These are phyloP conservation scores for Symbiodinium pilosum DNA, from an alignment of 73 alveolate species.

Conservation along the genomic window DNA sequence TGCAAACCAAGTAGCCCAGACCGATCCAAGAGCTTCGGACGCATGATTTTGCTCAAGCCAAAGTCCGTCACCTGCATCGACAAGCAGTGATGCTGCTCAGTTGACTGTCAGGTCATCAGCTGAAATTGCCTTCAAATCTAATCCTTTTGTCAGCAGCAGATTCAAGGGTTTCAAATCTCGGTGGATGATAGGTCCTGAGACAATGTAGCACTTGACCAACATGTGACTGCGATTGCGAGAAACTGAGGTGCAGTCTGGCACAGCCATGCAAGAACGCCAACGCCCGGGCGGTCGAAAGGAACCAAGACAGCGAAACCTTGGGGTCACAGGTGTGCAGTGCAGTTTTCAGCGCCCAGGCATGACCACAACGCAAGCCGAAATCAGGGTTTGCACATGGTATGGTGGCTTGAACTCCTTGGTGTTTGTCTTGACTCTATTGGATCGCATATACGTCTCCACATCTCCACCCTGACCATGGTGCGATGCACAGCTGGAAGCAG, in stretches of 20 bases:
- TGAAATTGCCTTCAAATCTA: slow-evolving; percentile 55
- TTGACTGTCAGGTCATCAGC: too few relatives aligned
- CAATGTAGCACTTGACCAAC: background rate
- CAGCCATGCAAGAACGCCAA: slow-evolving; percentile 75
- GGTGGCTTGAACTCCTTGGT: slow-evolving; percentile 82
- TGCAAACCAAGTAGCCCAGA: slow-evolving; percentile 30
- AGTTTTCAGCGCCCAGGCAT: background rate
- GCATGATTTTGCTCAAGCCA: slow-evolving; percentile 87
- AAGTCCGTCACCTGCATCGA: slow-evolving; percentile 64
- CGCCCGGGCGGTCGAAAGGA: slow-evolving; percentile 59
- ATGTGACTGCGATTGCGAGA: too few relatives aligned
- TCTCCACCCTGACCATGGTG: slow-evolving; percentile 92
- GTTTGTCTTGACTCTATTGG: slow-evolving; percentile 36
- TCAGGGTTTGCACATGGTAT: background rate
- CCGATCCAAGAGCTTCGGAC: slow-evolving; percentile 71
- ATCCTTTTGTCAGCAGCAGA: slow-evolving; percentile 67
- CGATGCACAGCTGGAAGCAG: background rate
- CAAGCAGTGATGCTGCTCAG: too few relatives aligned
- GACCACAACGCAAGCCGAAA: background rate
- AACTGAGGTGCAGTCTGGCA: background rate
- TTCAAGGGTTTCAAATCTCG: slow-evolving; percentile 81
- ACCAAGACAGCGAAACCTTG: slow-evolving; percentile 75
- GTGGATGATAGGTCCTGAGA: slow-evolving; percentile 81
- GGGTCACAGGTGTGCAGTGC: too few relatives aligned
- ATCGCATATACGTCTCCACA: slow-evolving; percentile 87